A percentile compares a stretch with the other conserved stretches of the same genome.
Conservation (phyloP, 306 rosid species). For the Glycine soja region DNA sequence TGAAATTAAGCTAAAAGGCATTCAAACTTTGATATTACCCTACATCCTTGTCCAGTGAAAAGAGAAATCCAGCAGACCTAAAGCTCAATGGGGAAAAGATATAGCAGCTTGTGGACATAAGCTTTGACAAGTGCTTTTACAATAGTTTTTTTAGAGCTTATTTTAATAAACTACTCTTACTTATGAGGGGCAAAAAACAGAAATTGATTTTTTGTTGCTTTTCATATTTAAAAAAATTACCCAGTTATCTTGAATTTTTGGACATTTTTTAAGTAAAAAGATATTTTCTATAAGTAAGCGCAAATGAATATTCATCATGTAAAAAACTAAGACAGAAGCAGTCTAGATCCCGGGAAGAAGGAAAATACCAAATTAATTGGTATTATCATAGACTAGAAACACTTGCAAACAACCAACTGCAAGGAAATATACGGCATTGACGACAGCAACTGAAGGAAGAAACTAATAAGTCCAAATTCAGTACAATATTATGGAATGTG, state of each 20-base stretch:
- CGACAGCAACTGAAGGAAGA: not conserved
- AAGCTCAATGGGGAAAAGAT: not conserved
- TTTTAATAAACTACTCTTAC: conserved; percentile 3
- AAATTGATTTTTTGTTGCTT: not conserved
- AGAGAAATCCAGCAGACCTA: conserved; percentile 2
- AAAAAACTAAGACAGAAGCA: no score
- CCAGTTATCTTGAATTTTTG: no score
- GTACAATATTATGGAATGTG: conserved; percentile 19
- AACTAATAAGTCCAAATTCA: conserved; percentile 17
- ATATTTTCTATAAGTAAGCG: no score
- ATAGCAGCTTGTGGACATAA: not conserved
- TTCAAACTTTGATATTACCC: conserved; percentile 7
- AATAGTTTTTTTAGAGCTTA: not conserved
- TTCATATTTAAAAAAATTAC: no score
- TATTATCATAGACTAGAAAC: conserved; percentile 3
- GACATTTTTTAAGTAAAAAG: no score
- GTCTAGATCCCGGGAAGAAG: not conserved
- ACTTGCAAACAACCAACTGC: conserved; percentile 6
- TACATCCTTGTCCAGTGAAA: conserved; percentile 25
- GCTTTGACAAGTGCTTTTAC: not conserved
- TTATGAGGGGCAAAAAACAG: not conserved
- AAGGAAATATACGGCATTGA: conserved; percentile 26
- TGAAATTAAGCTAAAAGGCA: not conserved
- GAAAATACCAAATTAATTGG: conserved; percentile 32
- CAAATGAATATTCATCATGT: no score